These are phyloP conservation scores for Plasmopara halstedii DNA, from an alignment of 352 stramenopile species.

Conservation along the genomic window DNA sequence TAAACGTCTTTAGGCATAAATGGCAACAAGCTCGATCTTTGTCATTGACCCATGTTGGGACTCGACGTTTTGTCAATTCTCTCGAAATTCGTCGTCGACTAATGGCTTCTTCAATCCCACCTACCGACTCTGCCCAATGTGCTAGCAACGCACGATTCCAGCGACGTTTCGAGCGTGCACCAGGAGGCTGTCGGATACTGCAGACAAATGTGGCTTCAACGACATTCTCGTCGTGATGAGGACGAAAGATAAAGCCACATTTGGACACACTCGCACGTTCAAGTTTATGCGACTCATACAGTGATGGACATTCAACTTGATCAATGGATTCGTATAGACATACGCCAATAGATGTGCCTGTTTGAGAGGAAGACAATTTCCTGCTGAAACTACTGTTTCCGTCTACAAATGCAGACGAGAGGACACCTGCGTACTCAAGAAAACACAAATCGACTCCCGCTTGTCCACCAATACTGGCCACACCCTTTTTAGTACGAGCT, in stretches of 20 bases:
- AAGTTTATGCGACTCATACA: conserved; percentile 65
- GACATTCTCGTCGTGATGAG: conserved; percentile 39
- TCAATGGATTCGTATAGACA: conserved; percentile 81
- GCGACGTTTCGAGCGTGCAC: conserved; percentile 40
- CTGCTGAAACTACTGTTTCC: conserved; percentile 27
- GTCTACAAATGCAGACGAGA: conserved; percentile 46
- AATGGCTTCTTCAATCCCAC: conserved; percentile 59
- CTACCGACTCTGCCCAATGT: conserved; percentile 65
- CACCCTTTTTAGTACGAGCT: conserved; percentile 57
- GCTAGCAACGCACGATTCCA: conserved; percentile 59
- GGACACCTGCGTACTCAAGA: conserved; percentile 66
- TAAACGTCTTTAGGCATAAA: conserved; percentile 78
- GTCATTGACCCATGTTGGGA: conserved; percentile 75
- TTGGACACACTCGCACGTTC: conserved; percentile 69
- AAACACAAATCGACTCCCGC: conserved; percentile 64
- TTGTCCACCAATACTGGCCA: conserved; percentile 32
- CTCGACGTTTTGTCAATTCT: conserved; percentile 59
- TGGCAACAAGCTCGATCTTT: conserved; percentile 77
- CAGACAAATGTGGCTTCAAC: conserved; percentile 75
- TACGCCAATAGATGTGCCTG: conserved; percentile 25
- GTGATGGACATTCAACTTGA: conserved; percentile 59
- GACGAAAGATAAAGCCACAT: conserved; percentile 72
- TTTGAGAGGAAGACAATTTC: background rate
- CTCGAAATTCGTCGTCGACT: conserved; percentile 61
- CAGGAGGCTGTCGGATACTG: conserved; percentile 70